phyloP scores from a whole-genome alignment of 805 yeast genomes.

The Kodamaea nitidulidarum region DNA sequence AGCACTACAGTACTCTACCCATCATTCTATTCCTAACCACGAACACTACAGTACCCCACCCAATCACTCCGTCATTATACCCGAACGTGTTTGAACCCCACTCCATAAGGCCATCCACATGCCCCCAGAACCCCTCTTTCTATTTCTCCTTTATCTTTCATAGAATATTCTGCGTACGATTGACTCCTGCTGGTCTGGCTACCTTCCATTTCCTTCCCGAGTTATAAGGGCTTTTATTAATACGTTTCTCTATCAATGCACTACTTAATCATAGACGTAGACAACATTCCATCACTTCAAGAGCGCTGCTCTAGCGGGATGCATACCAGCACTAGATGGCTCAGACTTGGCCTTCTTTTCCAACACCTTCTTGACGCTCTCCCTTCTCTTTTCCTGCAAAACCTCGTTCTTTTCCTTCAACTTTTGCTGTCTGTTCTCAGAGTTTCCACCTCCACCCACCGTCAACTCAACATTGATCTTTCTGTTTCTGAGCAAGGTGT shows the following conservation, averaged over 20 bases:
- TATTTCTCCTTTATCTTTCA: too few relatives aligned
- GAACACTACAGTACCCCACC: too few relatives aligned
- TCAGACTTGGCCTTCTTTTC: conserved; percentile 30
- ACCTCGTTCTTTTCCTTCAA: conserved; percentile 75
- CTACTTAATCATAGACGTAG: too few relatives aligned
- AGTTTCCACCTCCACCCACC: conserved; percentile 97
- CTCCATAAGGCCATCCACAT: too few relatives aligned
- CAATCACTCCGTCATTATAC: too few relatives aligned
- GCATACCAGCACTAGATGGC: conserved; percentile 37
- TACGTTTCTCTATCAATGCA: too few relatives aligned
- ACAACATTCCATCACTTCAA: conserved; percentile 24
- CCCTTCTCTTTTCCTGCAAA: conserved; percentile 64
- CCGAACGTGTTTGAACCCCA: too few relatives aligned
- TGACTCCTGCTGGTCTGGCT: too few relatives aligned
- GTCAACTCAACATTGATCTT: conserved; percentile 94
- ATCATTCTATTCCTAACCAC: too few relatives aligned
- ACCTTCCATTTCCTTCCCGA: not conserved
- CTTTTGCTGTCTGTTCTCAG: conserved; percentile 59
- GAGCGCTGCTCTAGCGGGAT: conserved; percentile 64
- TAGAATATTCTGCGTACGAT: too few relatives aligned
- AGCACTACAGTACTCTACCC: too few relatives aligned
- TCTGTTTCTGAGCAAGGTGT: conserved; percentile 60
- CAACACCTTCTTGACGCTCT: conserved; percentile 45
- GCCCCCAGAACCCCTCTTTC: too few relatives aligned
- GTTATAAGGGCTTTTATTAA: not conserved